Percentiles rank a stretch among this genome's conserved stretches.
These are phyloP conservation scores for Lagenaria siceraria DNA, from an alignment of 306 rosid genomes.

Conservation along the genomic window DNA sequence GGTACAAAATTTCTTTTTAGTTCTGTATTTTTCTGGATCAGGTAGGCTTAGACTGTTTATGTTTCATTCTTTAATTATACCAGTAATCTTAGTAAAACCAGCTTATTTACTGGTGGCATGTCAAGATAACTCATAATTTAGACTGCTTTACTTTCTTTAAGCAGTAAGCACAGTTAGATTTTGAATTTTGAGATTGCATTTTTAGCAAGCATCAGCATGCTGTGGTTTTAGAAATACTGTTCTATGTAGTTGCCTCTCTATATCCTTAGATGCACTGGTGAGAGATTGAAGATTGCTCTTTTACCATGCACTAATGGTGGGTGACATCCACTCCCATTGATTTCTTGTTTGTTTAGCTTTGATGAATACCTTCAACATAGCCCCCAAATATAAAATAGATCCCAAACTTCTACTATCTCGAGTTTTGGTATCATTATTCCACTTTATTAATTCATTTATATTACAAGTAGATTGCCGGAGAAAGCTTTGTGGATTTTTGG, in stretches of 20 bases:
- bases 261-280: not conserved
- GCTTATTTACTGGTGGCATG: not conserved
- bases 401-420: not conserved
- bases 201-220: not conserved
- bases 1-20: slow-evolving; percentile 35
- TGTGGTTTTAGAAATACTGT: not conserved
- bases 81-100: not conserved
- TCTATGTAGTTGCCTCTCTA: not conserved
- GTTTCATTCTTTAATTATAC: not conserved
- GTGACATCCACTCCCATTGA: not conserved
- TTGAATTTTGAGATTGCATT: not conserved
- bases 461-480: slow-evolving; percentile 65
- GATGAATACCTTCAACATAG: not conserved
- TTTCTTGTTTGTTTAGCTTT: not conserved
- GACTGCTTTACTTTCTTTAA: not conserved
- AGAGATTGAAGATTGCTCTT: not conserved
- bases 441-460: not conserved
- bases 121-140: not conserved
- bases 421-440: not conserved
- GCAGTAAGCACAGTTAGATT: not conserved
- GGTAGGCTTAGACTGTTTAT: not conserved
- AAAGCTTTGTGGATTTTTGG: slow-evolving; percentile 91
- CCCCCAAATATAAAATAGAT: not conserved
- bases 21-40: not conserved
- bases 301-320: not conserved